Evolutionary conservation across 2,329 filamentous ascomycete species (phyloP).

Genomic region (Trichoderma koningii): DNA sequence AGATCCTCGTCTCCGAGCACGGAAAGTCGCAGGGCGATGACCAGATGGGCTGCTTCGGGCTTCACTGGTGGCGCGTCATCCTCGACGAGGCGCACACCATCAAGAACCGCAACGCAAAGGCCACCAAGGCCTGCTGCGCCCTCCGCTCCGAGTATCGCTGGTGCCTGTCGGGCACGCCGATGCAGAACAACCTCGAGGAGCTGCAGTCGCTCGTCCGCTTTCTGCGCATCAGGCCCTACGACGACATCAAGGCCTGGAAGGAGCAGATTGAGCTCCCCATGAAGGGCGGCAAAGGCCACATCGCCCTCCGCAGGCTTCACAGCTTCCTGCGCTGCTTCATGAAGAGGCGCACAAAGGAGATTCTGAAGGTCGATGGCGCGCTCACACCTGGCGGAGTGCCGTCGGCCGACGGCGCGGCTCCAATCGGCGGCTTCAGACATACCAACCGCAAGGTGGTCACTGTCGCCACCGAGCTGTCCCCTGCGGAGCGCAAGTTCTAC

Average conservation of each 20-base stretch:
- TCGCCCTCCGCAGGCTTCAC: slow-evolving; percentile 85
- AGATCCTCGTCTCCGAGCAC: slow-evolving; percentile 91
- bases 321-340: slow-evolving; percentile 89
- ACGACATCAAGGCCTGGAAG: slow-evolving; percentile 84
- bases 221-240: slow-evolving; percentile 86
- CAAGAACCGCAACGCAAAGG: slow-evolving; percentile 96
- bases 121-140: slow-evolving; percentile 87
- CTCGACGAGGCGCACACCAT: slow-evolving; percentile 97
- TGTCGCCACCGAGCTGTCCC: slow-evolving; percentile 74
- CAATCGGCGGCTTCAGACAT: slow-evolving; percentile 77
- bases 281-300: slow-evolving; percentile 84
- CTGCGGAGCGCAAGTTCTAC: slow-evolving; percentile 83
- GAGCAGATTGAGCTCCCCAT: slow-evolving; percentile 87
- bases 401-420: slow-evolving; percentile 51
- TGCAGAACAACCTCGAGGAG: slow-evolving; percentile 98
- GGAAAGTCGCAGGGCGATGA: slow-evolving; percentile 65
- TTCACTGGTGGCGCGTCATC: slow-evolving; percentile 94
- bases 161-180: slow-evolving; percentile 94
- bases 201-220: slow-evolving; percentile 92
- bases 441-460: slow-evolving; percentile 87
- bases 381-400: slow-evolving; percentile 74
- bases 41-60: slow-evolving; percentile 82
- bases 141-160: slow-evolving; percentile 85
- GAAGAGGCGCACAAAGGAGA: slow-evolving; percentile 97
- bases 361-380: slow-evolving; percentile 85